Evolutionary conservation across 2,329 filamentous ascomycete species (phyloP).

Genomic region (Cryphonectria nitschkei): DNA sequence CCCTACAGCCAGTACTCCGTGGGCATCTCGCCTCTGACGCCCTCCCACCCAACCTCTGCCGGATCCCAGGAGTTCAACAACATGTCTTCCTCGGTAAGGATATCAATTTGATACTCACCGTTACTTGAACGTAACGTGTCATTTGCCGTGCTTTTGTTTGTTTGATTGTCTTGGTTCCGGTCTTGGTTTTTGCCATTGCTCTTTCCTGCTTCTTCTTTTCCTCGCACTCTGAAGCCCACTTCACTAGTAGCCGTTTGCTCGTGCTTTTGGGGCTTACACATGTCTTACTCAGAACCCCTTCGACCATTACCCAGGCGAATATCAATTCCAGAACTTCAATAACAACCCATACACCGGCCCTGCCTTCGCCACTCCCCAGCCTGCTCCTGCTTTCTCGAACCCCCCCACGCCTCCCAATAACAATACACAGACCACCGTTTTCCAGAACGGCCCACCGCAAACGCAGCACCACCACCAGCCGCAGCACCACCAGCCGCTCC

Average conservation of each 20-base stretch:
- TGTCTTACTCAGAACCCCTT: conserved; percentile 53
- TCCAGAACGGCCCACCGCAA: neutral
- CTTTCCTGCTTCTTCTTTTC: conserved; percentile 18
- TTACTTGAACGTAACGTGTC: conserved; percentile 18
- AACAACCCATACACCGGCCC: conserved; percentile 44
- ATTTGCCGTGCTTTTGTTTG: conserved; percentile 7
- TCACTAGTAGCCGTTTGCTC: conserved; percentile 33
- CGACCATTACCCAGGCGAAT: conserved; percentile 48
- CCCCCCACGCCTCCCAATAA: conserved; percentile 57
- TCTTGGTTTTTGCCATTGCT: neutral
- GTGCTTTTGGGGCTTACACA: conserved; percentile 37
- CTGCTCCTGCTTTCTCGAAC: conserved; percentile 45
- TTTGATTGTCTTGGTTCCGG: conserved; percentile 21
- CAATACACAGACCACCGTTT: neutral
- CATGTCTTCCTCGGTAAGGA: conserved; percentile 59
- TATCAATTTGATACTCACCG: neutral
- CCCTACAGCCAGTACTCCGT: conserved; percentile 51
- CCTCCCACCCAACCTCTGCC: conserved; percentile 58
- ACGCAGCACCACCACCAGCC: conserved; percentile 32
- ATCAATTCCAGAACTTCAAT: conserved; percentile 53
- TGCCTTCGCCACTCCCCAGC: conserved; percentile 45
- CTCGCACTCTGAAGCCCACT: conserved; percentile 31
- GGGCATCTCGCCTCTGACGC: conserved; percentile 57
- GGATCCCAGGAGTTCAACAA: conserved; percentile 59
- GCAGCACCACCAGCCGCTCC: neutral